Evolutionary conservation across 1,284 basidiomycete genomes (phyloP), one percentile per base, ranked within the genome.

Genomic region (Cryptococcus sp.): DNA sequence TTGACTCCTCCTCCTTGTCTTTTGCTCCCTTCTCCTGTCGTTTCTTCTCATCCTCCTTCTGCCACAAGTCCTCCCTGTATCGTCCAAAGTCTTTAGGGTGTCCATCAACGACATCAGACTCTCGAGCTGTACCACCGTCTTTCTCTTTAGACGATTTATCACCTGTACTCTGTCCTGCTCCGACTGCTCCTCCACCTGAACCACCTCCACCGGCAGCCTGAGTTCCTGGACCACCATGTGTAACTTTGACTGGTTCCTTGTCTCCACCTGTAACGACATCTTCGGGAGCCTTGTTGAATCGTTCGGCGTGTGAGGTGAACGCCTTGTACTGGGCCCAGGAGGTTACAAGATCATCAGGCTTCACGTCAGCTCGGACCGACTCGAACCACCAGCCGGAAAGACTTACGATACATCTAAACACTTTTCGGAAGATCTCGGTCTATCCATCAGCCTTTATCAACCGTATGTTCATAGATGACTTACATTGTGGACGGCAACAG

Each of bases 301-400:
- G 83, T 59, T 91, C 89, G 54, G 88, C 85, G 64, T 88, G 81
- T 31, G 80, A 74, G 39, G 69, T 70, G 56, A 89, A 94, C 55
- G 91, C 86, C 69, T 86, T 92, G 77, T 94, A 94, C 67, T 90
- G 87, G 64, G 91, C 91, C 93, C 92, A 97, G 0, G 91, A 92
- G 1, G 86, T 87, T 49, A 96, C 83, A 14, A 85, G 77, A 70
- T 97, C 91, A 69, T 96, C 92, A 3, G 92, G 92, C 59, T 69
- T 28, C 2, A 43, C 7, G 18, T 54, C 24, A 63, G 50, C 40
- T 13, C 24, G 19, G 21, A 11, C 41, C 23, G 13, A 16, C 2
- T 19, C 23, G 19, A 41, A 13, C 19, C 39, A 7, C 14, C 39
- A 13, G 39, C 11, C 39, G 19, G 32, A 19, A 19, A 10, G 11